Percentiles rank a stretch among this genome's conserved stretches.
Conservation (phyloP, 768 basidiomycete genomes). For the Pisolithus orientalis region DNA sequence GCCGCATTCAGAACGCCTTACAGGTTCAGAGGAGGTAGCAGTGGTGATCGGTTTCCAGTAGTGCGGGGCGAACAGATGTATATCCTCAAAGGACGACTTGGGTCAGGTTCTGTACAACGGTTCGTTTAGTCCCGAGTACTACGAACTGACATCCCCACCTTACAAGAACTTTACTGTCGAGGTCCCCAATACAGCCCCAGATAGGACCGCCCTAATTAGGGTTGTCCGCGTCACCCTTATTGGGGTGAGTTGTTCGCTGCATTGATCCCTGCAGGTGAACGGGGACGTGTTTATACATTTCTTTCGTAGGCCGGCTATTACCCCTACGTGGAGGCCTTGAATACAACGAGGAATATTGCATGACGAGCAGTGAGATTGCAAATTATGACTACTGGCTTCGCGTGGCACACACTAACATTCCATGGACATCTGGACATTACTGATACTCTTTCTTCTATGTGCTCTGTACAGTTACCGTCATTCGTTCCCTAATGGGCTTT, state of each 20-base stretch:
- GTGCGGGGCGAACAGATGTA: conserved; percentile 27
- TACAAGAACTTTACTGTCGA: conserved; percentile 41
- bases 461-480: no score
- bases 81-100: conserved; percentile 23
- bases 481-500: no score
- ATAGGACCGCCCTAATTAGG: conserved; percentile 31
- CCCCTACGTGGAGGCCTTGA: conserved; percentile 28
- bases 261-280: not conserved
- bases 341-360: conserved; percentile 21
- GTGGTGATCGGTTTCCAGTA: conserved; percentile 39
- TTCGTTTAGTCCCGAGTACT: conserved; percentile 32
- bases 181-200: conserved; percentile 25
- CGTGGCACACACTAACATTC: not conserved
- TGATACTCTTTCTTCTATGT: no score
- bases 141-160: conserved; percentile 26
- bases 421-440: not conserved
- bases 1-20: conserved; percentile 27
- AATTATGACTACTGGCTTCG: not conserved
- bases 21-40: conserved; percentile 38
- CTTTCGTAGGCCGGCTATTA: conserved; percentile 25
- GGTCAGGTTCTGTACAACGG: conserved; percentile 46
- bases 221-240: conserved; percentile 34
- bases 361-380: conserved; percentile 5
- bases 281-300: no score
- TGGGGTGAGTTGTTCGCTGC: conserved; percentile 29